Evolutionary conservation across 305 asterid genomes (phyloP).

Genomic region (Ajuga reptans): DNA sequence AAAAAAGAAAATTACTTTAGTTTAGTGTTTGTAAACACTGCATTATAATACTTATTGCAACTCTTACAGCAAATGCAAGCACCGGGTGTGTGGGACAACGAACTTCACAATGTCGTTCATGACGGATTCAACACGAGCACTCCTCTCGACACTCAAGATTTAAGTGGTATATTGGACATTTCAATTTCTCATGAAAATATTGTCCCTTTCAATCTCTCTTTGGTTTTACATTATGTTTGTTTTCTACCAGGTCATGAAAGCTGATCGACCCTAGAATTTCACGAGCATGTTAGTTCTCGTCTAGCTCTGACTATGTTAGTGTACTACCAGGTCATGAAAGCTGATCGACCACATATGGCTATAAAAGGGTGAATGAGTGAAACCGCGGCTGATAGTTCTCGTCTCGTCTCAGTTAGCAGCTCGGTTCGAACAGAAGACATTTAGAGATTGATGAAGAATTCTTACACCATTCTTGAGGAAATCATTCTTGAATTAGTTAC

Average conservation of each 20-base stretch:
- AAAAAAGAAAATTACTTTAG: no score
- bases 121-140: slow-evolving; percentile 40
- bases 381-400: neutral
- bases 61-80: slow-evolving; percentile 26
- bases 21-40: no score
- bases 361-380: neutral
- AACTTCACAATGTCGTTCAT: slow-evolving; percentile 52
- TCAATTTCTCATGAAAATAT: neutral
- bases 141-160: slow-evolving; percentile 36
- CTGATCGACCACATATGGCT: neutral
- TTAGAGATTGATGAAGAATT: neutral
- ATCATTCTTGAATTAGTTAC: neutral
- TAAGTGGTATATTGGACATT: slow-evolving; percentile 31
- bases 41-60: no score
- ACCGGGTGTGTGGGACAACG: slow-evolving; percentile 43
- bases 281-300: neutral
- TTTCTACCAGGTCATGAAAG: slow-evolving; percentile 29
- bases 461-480: neutral
- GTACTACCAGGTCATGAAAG: no score
- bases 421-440: neutral
- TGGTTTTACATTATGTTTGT: slow-evolving; percentile 9
- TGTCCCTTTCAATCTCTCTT: neutral
- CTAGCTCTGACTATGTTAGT: no score
- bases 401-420: neutral
- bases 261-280: slow-evolving; percentile 20